A percentile compares a stretch with the other conserved stretches of the same genome.
Conservation (phyloP, 2,329 filamentous ascomycete species). For the Pseudocercospora macadamiae region DNA sequence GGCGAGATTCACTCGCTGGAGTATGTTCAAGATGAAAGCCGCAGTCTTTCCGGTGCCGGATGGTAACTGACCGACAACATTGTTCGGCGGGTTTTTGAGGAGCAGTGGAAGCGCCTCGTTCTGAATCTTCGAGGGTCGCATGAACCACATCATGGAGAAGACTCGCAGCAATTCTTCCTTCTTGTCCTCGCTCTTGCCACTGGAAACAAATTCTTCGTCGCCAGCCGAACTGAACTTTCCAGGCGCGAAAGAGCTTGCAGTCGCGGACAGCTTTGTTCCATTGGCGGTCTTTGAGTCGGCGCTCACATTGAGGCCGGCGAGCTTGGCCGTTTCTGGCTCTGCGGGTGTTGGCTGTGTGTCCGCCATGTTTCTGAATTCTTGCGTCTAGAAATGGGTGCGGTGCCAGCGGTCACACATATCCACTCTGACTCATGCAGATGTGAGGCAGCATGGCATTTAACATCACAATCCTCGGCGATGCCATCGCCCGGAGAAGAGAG, state of each 20-base stretch:
- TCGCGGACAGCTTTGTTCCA: constrained; percentile 25
- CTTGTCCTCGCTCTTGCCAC: constrained; percentile 19
- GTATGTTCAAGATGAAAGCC: constrained; percentile 89
- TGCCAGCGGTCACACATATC: too few relatives aligned
- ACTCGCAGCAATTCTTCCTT: constrained; percentile 71
- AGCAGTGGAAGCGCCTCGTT: constrained; percentile 91
- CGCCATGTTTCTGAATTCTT: constrained; percentile 16
- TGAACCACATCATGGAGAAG: constrained; percentile 79
- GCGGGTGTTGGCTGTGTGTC: constrained; percentile 24
- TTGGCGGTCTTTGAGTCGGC: constrained; percentile 18
- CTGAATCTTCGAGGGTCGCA: constrained; percentile 97
- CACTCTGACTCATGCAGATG: too few relatives aligned
- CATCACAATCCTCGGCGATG: too few relatives aligned
- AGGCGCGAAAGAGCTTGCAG: constrained; percentile 16
- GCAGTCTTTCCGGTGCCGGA: constrained; percentile 98
- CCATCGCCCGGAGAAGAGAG: too few relatives aligned
- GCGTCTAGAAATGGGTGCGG: not conserved
- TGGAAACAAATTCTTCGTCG: constrained; percentile 31
- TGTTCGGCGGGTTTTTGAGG: constrained; percentile 80
- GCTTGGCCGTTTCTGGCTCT: constrained; percentile 28
- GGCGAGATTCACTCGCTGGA: constrained; percentile 79
- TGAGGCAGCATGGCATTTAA: too few relatives aligned
- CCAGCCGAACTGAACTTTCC: constrained; percentile 41
- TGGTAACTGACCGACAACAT: constrained; percentile 98
- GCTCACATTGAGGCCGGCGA: constrained; percentile 31